Evolutionary conservation across 1,284 basidiomycete species (phyloP).

Genomic region (Ceratobasidium sp.): DNA sequence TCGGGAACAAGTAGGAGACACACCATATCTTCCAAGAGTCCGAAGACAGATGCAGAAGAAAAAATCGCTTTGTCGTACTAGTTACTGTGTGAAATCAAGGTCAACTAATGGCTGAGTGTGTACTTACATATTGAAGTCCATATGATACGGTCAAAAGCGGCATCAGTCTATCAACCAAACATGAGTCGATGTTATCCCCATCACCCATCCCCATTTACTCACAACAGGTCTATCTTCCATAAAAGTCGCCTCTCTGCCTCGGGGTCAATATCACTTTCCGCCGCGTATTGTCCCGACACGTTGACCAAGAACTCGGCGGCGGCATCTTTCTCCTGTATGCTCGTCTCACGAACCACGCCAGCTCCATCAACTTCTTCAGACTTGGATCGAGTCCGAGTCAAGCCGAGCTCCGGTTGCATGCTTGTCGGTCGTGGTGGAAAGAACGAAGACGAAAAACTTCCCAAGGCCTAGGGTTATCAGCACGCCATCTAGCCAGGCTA

Average conservation of each 20-base stretch:
- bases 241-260: conserved; percentile 52
- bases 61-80: conserved; percentile 66
- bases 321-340: conserved; percentile 43
- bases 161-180: conserved; percentile 53
- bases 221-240: conserved; percentile 56
- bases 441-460: conserved; percentile 10
- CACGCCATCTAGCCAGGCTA: conserved; percentile 33
- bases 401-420: conserved; percentile 21
- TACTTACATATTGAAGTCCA: conserved; percentile 61
- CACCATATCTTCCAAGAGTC: conserved; percentile 55
- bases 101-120: neutral
- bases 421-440: conserved; percentile 19
- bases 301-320: conserved; percentile 40
- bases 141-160: conserved; percentile 62
- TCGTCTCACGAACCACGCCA: conserved; percentile 9
- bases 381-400: conserved; percentile 19
- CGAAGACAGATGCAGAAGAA: conserved; percentile 64
- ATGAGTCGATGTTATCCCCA: neutral
- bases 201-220: conserved; percentile 23
- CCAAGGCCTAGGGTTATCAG: conserved; percentile 22
- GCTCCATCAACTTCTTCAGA: conserved; percentile 19
- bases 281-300: neutral
- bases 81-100: conserved; percentile 21
- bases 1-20: neutral
- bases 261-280: conserved; percentile 36